These are phyloP conservation scores for Tolypocladium paradoxum DNA, from an alignment of 2,329 filamentous ascomycete genomes.

Conservation along the genomic window DNA sequence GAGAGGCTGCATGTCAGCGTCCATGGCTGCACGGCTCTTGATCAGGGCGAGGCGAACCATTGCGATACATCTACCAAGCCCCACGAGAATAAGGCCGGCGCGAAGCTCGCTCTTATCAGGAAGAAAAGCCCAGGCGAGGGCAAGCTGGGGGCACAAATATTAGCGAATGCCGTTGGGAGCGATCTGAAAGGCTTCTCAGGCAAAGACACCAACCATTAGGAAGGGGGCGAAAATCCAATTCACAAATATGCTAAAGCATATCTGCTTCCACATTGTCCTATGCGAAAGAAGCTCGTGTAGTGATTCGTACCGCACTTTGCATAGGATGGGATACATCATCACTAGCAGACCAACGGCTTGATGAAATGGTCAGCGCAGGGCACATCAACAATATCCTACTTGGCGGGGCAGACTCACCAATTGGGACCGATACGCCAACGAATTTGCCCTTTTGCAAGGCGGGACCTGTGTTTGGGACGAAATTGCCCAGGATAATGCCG, in stretches of 20 bases:
- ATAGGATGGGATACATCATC: conserved; percentile 92
- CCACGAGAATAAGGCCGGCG: conserved; percentile 68
- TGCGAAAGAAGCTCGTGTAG: conserved; percentile 55
- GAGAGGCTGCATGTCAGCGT: not conserved
- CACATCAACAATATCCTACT: not conserved
- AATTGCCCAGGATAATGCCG: conserved; percentile 67
- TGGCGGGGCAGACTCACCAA: conserved; percentile 31
- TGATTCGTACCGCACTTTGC: conserved; percentile 72
- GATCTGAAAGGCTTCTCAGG: too few species aligned
- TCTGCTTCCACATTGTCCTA: conserved; percentile 62
- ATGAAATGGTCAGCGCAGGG: not conserved
- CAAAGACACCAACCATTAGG: conserved; percentile 54
- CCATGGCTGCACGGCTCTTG: not conserved
- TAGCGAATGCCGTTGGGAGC: not conserved
- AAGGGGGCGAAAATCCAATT: conserved; percentile 81
- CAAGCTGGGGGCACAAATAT: conserved; percentile 32
- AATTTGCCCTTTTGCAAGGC: conserved; percentile 62
- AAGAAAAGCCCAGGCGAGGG: conserved; percentile 56
- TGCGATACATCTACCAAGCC: conserved; percentile 75
- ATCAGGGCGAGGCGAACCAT: conserved; percentile 46
- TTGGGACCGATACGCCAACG: conserved; percentile 56
- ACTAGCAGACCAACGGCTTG: conserved; percentile 67
- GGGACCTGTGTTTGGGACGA: conserved; percentile 50
- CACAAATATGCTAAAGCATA: conserved; percentile 63
- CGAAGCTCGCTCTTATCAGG: conserved; percentile 47